Conservation (phyloP, 2,329 filamentous ascomycete species). For the Sclerotinia subarctica region DNA sequence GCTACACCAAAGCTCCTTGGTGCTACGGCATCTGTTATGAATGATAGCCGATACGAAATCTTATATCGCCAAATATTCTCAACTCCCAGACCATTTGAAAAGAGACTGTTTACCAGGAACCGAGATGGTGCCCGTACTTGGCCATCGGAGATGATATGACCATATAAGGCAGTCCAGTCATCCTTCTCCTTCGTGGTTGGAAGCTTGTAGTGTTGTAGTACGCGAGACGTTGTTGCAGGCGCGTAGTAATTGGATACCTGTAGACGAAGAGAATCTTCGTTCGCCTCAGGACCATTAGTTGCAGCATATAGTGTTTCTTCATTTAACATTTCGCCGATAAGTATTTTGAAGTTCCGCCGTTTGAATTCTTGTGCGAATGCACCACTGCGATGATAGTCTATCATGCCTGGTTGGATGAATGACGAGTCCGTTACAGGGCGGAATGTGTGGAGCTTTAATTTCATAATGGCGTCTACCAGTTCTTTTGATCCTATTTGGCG, state of each 20-base stretch:
- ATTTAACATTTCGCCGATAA: slow-evolving; percentile 46
- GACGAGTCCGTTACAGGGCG: slow-evolving; percentile 44
- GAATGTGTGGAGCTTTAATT: slow-evolving; percentile 47
- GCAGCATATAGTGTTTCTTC: slow-evolving; percentile 46
- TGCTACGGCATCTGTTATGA: slow-evolving; percentile 43
- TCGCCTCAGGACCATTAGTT: slow-evolving; percentile 41
- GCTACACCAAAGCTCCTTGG: slow-evolving; percentile 39
- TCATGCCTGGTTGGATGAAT: slow-evolving; percentile 43
- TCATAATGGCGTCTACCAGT: slow-evolving; percentile 39
- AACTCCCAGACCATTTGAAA: slow-evolving; percentile 38
- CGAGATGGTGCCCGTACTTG: slow-evolving; percentile 43
- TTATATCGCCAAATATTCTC: slow-evolving; percentile 44
- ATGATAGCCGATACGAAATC: slow-evolving; percentile 44
- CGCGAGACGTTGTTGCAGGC: slow-evolving; percentile 40
- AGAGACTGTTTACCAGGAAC: slow-evolving; percentile 38
- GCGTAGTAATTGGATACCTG: slow-evolving; percentile 47
- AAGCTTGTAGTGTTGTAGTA: slow-evolving; percentile 40
- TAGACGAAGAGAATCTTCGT: slow-evolving; percentile 39
- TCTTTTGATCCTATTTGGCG: slow-evolving; percentile 38
- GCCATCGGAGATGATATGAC: slow-evolving; percentile 43
- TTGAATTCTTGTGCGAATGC: slow-evolving; percentile 42
- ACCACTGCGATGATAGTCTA: slow-evolving; percentile 41
- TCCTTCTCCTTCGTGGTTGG: slow-evolving; percentile 36
- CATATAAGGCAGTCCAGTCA: slow-evolving; percentile 43
- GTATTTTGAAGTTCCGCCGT: slow-evolving; percentile 38